phyloP scores from a whole-genome alignment of 306 rosid genomes.

The Prunus campanulata region DNA sequence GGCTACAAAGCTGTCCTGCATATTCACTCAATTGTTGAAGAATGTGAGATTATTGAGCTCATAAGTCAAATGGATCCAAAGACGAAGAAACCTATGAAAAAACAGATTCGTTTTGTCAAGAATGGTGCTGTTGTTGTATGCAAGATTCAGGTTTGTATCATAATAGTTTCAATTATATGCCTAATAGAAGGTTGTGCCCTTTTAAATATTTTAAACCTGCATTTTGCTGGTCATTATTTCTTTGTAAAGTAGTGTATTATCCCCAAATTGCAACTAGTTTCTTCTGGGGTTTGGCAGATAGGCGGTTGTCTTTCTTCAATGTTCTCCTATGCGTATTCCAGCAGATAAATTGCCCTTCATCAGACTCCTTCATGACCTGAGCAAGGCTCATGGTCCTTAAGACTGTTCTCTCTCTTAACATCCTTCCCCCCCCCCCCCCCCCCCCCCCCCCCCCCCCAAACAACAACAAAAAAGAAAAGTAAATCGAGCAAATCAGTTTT shows the following conservation, averaged over 20 bases:
- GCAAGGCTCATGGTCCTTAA: not conserved
- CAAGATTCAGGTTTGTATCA: constrained; percentile 72
- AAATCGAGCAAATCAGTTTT: not conserved
- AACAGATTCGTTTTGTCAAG: constrained; percentile 84
- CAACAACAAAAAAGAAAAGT: not conserved
- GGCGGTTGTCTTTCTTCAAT: not conserved
- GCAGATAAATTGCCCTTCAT: too few species aligned
- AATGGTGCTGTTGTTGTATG: constrained; percentile 80
- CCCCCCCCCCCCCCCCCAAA: too few species aligned
- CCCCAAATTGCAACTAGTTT: not conserved
- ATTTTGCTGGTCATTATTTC: not conserved
- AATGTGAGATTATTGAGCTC: constrained; percentile 94
- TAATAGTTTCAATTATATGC: not conserved
- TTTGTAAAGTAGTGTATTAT: not conserved
- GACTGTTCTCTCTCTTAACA: not conserved
- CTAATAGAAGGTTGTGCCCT: not conserved
- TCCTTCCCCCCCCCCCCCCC: not conserved
- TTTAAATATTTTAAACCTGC: not conserved
- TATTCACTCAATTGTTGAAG: constrained; percentile 90
- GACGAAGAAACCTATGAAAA: constrained; percentile 84
- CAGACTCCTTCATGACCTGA: too few species aligned
- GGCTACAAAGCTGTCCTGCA: constrained; percentile 98
- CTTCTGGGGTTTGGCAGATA: not conserved
- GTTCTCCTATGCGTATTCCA: too few species aligned
- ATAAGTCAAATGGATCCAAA: constrained; percentile 85